Conservation (phyloP, 2,329 filamentous ascomycete species). For the Magnaporthales sp. region DNA sequence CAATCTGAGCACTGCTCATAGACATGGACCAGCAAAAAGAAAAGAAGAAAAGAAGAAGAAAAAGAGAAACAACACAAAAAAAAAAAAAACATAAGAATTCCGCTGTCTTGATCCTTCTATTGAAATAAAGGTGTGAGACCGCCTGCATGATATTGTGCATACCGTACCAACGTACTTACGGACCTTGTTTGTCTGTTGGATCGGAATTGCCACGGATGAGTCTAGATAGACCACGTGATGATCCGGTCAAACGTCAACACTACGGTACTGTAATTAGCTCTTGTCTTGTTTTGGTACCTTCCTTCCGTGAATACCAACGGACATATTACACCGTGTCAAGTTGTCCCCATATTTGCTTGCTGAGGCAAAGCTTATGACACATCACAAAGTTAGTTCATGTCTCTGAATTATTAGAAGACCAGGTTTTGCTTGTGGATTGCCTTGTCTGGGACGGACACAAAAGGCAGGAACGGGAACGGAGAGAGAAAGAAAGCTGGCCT, state of each 20-base stretch:
- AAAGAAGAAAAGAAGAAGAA: background rate
- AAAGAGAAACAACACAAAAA: too few species aligned
- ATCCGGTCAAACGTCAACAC: background rate
- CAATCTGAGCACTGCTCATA: background rate
- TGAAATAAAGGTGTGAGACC: background rate
- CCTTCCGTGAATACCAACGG: too few species aligned
- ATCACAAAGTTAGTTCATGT: background rate
- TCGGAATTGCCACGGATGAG: too few species aligned
- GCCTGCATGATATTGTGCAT: background rate
- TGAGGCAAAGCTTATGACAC: background rate
- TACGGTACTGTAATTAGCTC: background rate
- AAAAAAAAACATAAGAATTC: background rate
- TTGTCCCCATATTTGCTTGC: background rate
- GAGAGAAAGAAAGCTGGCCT: background rate
- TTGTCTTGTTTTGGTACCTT: too few species aligned
- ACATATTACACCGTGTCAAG: too few species aligned
- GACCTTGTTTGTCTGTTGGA: background rate
- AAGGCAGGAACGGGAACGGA: background rate
- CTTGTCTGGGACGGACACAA: too few species aligned
- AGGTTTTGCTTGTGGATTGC: background rate
- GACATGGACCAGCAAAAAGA: background rate
- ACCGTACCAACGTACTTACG: too few species aligned
- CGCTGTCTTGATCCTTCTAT: background rate
- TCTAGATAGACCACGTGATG: background rate
- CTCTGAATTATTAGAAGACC: background rate